Percentiles rank a stretch among this genome's conserved stretches.
phyloP scores from a whole-genome alignment of 202 grass and related monocot species.

The Zoysia matrella region DNA sequence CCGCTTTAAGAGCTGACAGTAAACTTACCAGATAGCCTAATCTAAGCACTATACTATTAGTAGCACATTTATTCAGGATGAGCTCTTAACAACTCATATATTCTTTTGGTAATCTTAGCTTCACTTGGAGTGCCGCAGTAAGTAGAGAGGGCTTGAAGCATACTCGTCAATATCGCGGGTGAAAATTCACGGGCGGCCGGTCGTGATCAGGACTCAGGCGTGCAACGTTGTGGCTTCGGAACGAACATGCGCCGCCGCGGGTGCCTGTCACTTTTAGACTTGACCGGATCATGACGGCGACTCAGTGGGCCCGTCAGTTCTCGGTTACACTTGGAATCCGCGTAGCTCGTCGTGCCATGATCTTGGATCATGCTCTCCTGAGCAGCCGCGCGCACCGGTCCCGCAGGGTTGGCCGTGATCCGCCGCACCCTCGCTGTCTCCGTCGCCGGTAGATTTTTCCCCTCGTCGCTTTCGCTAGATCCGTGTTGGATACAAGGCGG shows the following conservation, averaged over 20 bases:
- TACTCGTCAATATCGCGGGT: not conserved
- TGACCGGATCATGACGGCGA: not conserved
- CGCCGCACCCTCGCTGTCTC: not conserved
- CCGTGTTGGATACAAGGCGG: not conserved
- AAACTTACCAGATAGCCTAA: not conserved
- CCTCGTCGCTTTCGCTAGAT: not conserved
- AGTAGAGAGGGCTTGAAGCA: not conserved
- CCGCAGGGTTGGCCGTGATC: not conserved
- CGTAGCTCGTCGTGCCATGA: not conserved
- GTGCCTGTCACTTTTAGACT: not conserved
- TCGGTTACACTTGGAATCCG: conserved; percentile 9
- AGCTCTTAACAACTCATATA: not conserved
- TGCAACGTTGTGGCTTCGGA: conserved; percentile 6
- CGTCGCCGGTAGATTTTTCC: not conserved
- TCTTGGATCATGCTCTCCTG: conserved; percentile 1
- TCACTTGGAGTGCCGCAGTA: not conserved
- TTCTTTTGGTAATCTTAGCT: not conserved
- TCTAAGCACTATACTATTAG: too few species aligned
- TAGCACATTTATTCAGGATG: not conserved
- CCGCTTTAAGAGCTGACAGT: not conserved
- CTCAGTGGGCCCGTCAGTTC: not conserved
- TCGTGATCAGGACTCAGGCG: not conserved
- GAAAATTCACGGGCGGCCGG: not conserved
- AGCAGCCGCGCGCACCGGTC: not conserved
- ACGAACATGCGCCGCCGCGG: conserved; percentile 16